Evolutionary conservation across 306 rosid species (phyloP).

Genomic region (Parietaria judaica): DNA sequence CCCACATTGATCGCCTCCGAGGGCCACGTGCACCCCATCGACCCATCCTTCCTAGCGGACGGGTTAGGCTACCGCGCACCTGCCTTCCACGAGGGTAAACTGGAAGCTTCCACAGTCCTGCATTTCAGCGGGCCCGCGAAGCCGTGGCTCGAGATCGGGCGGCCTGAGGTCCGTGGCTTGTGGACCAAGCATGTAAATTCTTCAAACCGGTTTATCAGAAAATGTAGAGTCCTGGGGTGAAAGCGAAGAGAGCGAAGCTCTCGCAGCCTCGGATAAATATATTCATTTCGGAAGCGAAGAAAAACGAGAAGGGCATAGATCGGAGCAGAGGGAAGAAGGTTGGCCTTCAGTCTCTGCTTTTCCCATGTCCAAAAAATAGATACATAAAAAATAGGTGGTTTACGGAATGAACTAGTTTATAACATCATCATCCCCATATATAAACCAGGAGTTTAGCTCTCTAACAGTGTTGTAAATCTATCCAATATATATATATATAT

Average conservation of each 20-base stretch:
- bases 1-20: constrained; percentile 70
- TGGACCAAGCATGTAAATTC: constrained; percentile 68
- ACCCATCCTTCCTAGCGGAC: constrained; percentile 54
- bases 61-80: constrained; percentile 47
- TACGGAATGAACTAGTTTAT: constrained; percentile 27
- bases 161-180: constrained; percentile 60
- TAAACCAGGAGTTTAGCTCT: constrained; percentile 16
- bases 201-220: constrained; percentile 61
- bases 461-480: constrained; percentile 33
- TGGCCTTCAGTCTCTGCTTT: constrained; percentile 78
- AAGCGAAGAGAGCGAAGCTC: constrained; percentile 31
- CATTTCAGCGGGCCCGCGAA: constrained; percentile 96
- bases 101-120: constrained; percentile 55
- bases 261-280: constrained; percentile 21
- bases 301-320: constrained; percentile 22
- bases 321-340: constrained; percentile 91
- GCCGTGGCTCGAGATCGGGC: constrained; percentile 92
- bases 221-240: constrained; percentile 64
- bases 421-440: constrained; percentile 31
- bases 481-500: neutral
- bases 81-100: constrained; percentile 24
- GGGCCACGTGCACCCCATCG: constrained; percentile 68
- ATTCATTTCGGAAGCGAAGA: constrained; percentile 31
- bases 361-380: constrained; percentile 46
- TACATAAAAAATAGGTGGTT: constrained; percentile 25